These are phyloP conservation scores for Eimeria zaria DNA, from an alignment of 169 alveolate genomes.

Conservation along the genomic window DNA sequence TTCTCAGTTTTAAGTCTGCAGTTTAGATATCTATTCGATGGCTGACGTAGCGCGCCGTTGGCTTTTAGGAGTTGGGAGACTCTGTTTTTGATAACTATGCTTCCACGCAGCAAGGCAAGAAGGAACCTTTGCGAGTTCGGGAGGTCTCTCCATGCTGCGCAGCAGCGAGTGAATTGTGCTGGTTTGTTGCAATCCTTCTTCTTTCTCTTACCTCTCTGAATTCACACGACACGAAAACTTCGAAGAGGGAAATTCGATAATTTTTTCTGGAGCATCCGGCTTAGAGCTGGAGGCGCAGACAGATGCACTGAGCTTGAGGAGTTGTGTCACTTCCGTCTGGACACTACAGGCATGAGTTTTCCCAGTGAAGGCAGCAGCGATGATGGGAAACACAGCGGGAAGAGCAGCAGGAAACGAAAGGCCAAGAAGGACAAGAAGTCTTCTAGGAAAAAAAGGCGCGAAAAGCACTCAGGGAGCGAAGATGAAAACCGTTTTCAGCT, in stretches of 20 bases:
- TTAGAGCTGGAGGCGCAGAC: not conserved
- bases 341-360: constrained; percentile 26
- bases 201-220: not conserved
- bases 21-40: not conserved
- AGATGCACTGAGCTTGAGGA: not conserved
- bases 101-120: not conserved
- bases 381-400: constrained; percentile 5
- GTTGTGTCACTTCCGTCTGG: not conserved
- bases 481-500: not conserved
- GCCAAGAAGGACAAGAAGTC: constrained; percentile 34
- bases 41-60: not conserved
- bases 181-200: not conserved
- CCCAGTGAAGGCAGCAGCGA: constrained; percentile 69
- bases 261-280: too few species aligned
- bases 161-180: not conserved
- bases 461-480: not conserved
- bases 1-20: not conserved
- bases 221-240: not conserved
- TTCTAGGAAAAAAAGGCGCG: constrained; percentile 46
- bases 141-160: not conserved
- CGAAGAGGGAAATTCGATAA: not conserved
- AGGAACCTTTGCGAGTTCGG: not conserved
- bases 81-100: not conserved
- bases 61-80: not conserved
- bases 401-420: constrained; percentile 50